These are phyloP conservation scores for Backusella circina DNA, from an alignment of 192 early-diverging fungal species.

Conservation along the genomic window DNA sequence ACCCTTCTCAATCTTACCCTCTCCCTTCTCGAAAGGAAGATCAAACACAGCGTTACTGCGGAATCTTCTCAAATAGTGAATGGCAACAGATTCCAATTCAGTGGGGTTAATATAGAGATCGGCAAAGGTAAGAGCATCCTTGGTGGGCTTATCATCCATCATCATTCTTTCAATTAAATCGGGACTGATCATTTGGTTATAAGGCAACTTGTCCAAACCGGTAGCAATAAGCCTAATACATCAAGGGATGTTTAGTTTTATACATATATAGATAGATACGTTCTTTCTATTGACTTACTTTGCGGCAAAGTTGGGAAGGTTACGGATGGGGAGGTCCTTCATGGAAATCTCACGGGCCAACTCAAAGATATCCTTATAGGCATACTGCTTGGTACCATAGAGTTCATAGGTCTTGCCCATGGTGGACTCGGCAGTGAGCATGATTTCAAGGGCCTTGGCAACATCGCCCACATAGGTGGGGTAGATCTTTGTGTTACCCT, in stretches of 20 bases:
- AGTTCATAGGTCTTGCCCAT: slow-evolving; percentile 90
- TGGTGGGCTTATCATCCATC: slow-evolving; percentile 68
- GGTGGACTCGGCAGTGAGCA: slow-evolving; percentile 68
- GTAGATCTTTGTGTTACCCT: slow-evolving; percentile 60
- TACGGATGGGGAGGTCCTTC: slow-evolving; percentile 36
- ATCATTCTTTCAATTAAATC: slow-evolving; percentile 85
- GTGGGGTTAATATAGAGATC: slow-evolving; percentile 84
- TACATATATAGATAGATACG: not conserved
- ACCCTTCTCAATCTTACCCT: slow-evolving; percentile 46
- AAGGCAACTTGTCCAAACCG: slow-evolving; percentile 63
- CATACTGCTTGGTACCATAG: slow-evolving; percentile 76
- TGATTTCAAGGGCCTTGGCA: slow-evolving; percentile 74
- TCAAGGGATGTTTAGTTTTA: not conserved
- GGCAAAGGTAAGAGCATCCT: slow-evolving; percentile 74
- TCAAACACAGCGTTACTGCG: slow-evolving; percentile 62
- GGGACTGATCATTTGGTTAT: slow-evolving; percentile 70
- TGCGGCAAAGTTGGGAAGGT: slow-evolving; percentile 69
- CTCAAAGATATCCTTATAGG: slow-evolving; percentile 66
- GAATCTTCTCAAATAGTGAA: slow-evolving; percentile 83
- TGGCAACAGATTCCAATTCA: slow-evolving; percentile 75
- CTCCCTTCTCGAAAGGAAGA: slow-evolving; percentile 49
- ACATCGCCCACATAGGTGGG: slow-evolving; percentile 83
- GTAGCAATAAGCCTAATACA: slow-evolving; percentile 46
- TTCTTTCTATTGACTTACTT: slow-evolving; percentile 37
- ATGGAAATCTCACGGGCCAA: slow-evolving; percentile 62